phyloP scores from a whole-genome alignment of 768 basidiomycete species.

The Daedalea quercina region DNA sequence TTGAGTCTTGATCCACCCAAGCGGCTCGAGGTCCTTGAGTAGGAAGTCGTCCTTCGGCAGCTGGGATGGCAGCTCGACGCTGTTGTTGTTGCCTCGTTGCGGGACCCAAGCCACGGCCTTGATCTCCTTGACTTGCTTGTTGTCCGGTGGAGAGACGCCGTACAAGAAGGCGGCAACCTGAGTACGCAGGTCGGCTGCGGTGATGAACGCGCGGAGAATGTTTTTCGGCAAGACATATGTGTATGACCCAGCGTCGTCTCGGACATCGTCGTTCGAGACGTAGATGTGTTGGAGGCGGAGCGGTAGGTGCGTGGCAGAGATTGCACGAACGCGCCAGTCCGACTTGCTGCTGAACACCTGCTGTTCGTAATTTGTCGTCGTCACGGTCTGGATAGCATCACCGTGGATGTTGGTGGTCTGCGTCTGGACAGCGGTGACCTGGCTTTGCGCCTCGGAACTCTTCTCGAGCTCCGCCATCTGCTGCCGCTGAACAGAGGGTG shows the following conservation, averaged over 20 bases:
- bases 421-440: constrained; percentile 96
- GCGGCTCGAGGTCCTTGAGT: constrained; percentile 88
- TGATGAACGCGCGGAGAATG: constrained; percentile 87
- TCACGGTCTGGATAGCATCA: constrained; percentile 91
- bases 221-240: constrained; percentile 99
- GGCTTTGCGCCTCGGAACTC: constrained; percentile 86
- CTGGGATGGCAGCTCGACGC: constrained; percentile 83
- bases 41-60: constrained; percentile 94
- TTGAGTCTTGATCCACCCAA: constrained; percentile 98
- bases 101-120: constrained; percentile 98
- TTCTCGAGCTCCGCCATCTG: constrained; percentile 99
- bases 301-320: constrained; percentile 92
- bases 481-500: constrained; percentile 92
- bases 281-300: constrained; percentile 98
- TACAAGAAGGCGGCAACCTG: constrained; percentile 95
- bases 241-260: constrained; percentile 91
- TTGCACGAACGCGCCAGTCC: constrained; percentile 98
- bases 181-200: constrained; percentile 89
- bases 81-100: constrained; percentile 93
- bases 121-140: constrained; percentile 98
- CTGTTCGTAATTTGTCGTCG: constrained; percentile 97
- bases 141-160: constrained; percentile 89
- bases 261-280: constrained; percentile 98
- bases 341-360: constrained; percentile 99
- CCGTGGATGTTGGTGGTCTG: constrained; percentile 97